Percentiles rank a stretch among this genome's conserved stretches.
Conservation (phyloP, 768 basidiomycete genomes). For the Leccinum boreale region DNA sequence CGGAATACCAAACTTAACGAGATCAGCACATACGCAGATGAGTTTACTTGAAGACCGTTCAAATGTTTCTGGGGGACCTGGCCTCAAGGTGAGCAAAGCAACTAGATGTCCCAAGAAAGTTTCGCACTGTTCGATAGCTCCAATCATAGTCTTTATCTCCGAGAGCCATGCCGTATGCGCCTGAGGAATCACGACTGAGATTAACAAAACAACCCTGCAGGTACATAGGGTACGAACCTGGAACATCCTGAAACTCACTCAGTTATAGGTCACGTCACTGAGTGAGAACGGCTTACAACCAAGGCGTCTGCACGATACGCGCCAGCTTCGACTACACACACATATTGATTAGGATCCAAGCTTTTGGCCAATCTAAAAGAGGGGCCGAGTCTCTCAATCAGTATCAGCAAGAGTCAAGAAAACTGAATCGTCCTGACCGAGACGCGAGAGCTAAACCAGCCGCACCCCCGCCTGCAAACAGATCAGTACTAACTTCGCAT, state of each 20-base stretch:
- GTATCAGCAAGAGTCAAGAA: not conserved
- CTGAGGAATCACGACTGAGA: not conserved
- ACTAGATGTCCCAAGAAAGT: not conserved
- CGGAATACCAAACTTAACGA: not conserved
- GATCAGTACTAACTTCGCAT: not conserved
- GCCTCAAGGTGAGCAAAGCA: not conserved
- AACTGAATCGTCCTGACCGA: not conserved
- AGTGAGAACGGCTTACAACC: slow-evolving; percentile 8
- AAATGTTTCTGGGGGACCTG: slow-evolving; percentile 16
- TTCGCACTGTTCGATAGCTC: slow-evolving; percentile 14
- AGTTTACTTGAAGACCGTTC: not conserved
- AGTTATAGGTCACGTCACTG: not conserved
- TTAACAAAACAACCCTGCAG: not conserved
- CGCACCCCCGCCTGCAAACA: slow-evolving; percentile 11
- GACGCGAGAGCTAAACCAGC: slow-evolving; percentile 18
- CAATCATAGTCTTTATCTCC: slow-evolving; percentile 15
- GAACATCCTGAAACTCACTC: slow-evolving; percentile 10
- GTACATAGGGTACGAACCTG: slow-evolving; percentile 8
- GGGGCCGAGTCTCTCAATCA: not conserved
- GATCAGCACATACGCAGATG: slow-evolving; percentile 5
- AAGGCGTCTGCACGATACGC: slow-evolving; percentile 5
- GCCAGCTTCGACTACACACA: slow-evolving; percentile 20
- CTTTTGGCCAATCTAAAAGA: slow-evolving; percentile 10
- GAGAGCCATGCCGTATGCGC: not conserved
- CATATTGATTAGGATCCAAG: slow-evolving; percentile 10